These are phyloP conservation scores for Carallia pectinifolia DNA, from an alignment of 345 rosid genomes.

Conservation along the genomic window DNA sequence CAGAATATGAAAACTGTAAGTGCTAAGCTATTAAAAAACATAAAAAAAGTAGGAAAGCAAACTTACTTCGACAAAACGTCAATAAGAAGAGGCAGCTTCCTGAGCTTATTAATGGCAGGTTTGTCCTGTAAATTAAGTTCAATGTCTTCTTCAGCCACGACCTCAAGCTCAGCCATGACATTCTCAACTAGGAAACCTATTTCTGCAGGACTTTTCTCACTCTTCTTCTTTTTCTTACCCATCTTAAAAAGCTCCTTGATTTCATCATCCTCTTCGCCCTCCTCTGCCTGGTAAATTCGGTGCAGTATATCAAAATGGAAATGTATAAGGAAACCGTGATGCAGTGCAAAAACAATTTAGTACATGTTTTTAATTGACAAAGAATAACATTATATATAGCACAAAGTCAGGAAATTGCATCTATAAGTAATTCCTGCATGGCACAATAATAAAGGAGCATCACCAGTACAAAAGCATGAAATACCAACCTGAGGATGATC, in stretches of 20 bases:
- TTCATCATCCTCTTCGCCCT: slow-evolving; percentile 86
- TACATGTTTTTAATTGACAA: not conserved
- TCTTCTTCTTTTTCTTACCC: slow-evolving; percentile 86
- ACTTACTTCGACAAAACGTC: slow-evolving; percentile 95
- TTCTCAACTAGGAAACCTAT: slow-evolving; percentile 81
- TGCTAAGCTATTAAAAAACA: slow-evolving; percentile 1
- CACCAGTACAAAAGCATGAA: not conserved
- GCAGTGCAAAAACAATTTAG: not conserved
- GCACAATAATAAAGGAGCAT: not conserved
- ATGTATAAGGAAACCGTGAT: not conserved
- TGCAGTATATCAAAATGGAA: slow-evolving; percentile 3
- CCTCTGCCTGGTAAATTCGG: slow-evolving; percentile 63
- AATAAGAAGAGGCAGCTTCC: slow-evolving; percentile 79
- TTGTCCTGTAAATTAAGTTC: slow-evolving; percentile 77
- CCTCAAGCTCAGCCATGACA: slow-evolving; percentile 97
- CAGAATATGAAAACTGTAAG: slow-evolving; percentile 2
- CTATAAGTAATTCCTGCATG: not conserved
- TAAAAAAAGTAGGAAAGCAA: slow-evolving; percentile 7
- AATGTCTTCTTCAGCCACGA: slow-evolving; percentile 90
- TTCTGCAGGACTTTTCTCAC: slow-evolving; percentile 88
- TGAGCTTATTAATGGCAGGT: slow-evolving; percentile 93
- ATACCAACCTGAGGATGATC: slow-evolving; percentile 73
- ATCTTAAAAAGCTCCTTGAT: slow-evolving; percentile 76
- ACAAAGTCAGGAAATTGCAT: not conserved
- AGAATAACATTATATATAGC: not conserved